A percentile compares a stretch with the other conserved stretches of the same genome.
These are phyloP conservation scores for Magnusiomyces ingens DNA, from an alignment of 1,139 yeast genomes.

Conservation along the genomic window DNA sequence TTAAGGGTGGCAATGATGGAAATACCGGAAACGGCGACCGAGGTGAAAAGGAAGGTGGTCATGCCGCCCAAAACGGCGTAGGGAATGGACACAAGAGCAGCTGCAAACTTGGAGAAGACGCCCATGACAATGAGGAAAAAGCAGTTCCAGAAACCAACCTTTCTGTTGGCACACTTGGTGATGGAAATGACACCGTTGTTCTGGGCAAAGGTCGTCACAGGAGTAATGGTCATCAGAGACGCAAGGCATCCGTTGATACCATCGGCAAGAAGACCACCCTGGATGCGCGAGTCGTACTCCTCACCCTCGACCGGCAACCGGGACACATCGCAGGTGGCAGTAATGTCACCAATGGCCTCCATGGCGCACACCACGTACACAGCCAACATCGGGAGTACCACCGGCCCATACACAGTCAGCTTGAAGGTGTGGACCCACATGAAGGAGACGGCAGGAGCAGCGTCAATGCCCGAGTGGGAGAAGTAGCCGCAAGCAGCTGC, in stretches of 20 bases:
- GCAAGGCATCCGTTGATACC: constrained; percentile 63
- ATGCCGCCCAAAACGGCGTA: constrained; percentile 82
- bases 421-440: constrained; percentile 83
- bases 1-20: constrained; percentile 62
- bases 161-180: constrained; percentile 82
- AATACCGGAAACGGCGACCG: constrained; percentile 86
- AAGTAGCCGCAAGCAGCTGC: constrained; percentile 90
- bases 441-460: constrained; percentile 80
- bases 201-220: constrained; percentile 89
- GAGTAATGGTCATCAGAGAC: constrained; percentile 60
- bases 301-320: constrained; percentile 77
- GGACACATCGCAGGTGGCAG: constrained; percentile 88
- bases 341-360: constrained; percentile 91
- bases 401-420: constrained; percentile 70
- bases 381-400: constrained; percentile 75
- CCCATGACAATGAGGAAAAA: constrained; percentile 81
- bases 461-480: constrained; percentile 45
- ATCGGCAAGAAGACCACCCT: constrained; percentile 87
- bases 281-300: constrained; percentile 72
- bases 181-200: constrained; percentile 89
- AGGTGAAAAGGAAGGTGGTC: constrained; percentile 82
- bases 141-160: constrained; percentile 86
- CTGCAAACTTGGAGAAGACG: constrained; percentile 79
- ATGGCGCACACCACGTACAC: constrained; percentile 73
- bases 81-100: constrained; percentile 81